Conservation (phyloP, 139 green algal species). For the Pleodorina starrii region DNA sequence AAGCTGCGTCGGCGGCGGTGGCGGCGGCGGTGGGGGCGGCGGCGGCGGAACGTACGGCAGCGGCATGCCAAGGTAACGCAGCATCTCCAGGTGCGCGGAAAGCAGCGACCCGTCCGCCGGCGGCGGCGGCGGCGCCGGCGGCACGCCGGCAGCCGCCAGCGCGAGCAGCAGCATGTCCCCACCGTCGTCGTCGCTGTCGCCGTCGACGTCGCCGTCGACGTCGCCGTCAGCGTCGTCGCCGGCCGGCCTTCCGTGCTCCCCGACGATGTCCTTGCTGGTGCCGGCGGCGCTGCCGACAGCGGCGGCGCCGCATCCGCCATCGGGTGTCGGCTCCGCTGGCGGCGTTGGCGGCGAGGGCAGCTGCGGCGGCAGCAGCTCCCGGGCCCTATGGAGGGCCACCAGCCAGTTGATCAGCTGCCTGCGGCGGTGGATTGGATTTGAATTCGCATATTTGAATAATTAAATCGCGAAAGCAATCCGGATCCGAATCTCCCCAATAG, state of each 20-base stretch:
- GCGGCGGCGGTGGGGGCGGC: neutral
- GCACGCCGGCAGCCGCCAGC: neutral
- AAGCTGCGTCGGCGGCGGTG: neutral
- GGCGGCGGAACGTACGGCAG: constrained; percentile 8
- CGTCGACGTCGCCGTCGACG: neutral
- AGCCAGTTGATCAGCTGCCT: constrained; percentile 32
- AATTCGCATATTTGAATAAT: too few species aligned
- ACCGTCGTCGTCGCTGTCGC: neutral
- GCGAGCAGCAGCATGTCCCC: neutral
- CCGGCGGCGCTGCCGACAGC: neutral
- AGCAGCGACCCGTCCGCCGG: neutral
- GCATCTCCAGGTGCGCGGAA: neutral
- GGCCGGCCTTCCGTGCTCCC: neutral
- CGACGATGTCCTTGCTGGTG: neutral
- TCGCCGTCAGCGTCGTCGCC: neutral
- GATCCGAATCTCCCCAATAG: too few species aligned
- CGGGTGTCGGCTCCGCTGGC: neutral
- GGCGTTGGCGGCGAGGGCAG: neutral
- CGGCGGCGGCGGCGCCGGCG: neutral
- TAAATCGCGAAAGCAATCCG: too few species aligned
- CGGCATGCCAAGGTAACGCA: constrained; percentile 18
- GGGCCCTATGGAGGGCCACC: neutral
- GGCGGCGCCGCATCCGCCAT: neutral
- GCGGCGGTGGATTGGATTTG: too few species aligned
- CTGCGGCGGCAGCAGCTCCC: neutral